Conservation (phyloP, 345 rosid species). For the Hibiscus mutabilis region DNA sequence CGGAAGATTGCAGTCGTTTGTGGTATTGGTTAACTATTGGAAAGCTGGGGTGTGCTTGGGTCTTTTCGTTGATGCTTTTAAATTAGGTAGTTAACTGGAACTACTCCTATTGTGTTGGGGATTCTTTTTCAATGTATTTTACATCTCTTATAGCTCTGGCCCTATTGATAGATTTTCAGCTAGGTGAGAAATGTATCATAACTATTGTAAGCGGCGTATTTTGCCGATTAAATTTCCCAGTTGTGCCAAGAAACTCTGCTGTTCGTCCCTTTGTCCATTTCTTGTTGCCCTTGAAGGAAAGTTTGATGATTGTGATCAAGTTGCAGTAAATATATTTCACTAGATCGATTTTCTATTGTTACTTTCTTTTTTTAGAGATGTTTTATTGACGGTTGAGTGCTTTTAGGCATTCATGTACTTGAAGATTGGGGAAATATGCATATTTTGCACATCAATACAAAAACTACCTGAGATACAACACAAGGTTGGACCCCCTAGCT, state of each 20-base stretch:
- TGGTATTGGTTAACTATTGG: slow-evolving; percentile 83
- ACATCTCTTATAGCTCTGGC: neutral
- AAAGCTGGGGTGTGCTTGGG: slow-evolving; percentile 96
- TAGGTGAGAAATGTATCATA: slow-evolving; percentile 2
- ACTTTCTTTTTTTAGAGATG: neutral
- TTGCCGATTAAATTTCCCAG: neutral
- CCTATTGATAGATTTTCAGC: neutral
- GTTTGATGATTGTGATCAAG: neutral
- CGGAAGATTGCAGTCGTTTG: slow-evolving; percentile 62
- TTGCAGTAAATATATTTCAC: neutral
- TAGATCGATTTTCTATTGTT: neutral
- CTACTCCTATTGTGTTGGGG: neutral
- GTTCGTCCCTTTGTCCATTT: neutral
- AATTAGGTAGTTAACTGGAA: slow-evolving; percentile 58
- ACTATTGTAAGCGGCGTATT: neutral
- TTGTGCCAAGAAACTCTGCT: neutral
- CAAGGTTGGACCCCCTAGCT: too few species aligned
- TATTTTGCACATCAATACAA: too few species aligned
- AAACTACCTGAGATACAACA: too few species aligned
- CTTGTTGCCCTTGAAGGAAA: neutral
- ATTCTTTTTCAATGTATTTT: neutral
- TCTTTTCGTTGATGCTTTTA: slow-evolving; percentile 97
- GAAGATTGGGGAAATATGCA: too few species aligned
- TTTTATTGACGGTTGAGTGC: neutral
- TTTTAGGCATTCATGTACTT: neutral